Evolutionary conservation across 805 yeast species (phyloP), one percentile per base, ranked within the genome.

Genomic region (Yueomyces sinensis): DNA sequence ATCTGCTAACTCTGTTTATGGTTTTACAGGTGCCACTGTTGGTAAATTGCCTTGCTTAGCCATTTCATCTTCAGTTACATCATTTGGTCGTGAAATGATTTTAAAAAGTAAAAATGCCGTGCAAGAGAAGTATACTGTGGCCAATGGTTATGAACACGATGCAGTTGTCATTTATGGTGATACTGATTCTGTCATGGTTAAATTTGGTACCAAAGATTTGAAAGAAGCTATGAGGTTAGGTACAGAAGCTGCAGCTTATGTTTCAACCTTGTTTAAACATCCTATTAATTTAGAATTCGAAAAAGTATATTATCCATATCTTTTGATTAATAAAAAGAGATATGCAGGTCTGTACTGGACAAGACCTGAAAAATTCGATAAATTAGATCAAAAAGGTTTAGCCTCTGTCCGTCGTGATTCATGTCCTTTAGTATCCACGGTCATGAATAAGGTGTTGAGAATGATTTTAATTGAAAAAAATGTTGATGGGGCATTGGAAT

Each of bases 321-420:
- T 91, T 43, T 65, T 91, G 53, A 91, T 91, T 53, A 91, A 89
- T 63, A 91, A 91, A 59, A 91, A 91, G 61, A 71, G 99, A 57
- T 91, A 91, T 52, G 99, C 98, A 2, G 99, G 99, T 0, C 64
- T 91, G 30, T 89, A 77, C 52, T 91, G 98, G 98, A 91, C 98
- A 0, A 71, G 73, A 32, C 79, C 96, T 0, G 74, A 82, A n/a
- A 83, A 82, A 43, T 83, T 73, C 49, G 98, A 93, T 57, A 91
- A 91, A 59, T 79, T 91, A 86, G 99, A 91, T 56, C 89, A 96
- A 24, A 91, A 91, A 52, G 99, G 99, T 56, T 80, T 91, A 41
- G 99, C 94, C 50, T 91, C 98, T 0, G 99, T 91, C 30, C 76
- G 99, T 58, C 76, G 99, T 66, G 99, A 91, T 53, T 93, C 94